These are phyloP conservation scores for Colletotrichum australisinense DNA, from an alignment of 2,329 filamentous ascomycete genomes.

Conservation along the genomic window DNA sequence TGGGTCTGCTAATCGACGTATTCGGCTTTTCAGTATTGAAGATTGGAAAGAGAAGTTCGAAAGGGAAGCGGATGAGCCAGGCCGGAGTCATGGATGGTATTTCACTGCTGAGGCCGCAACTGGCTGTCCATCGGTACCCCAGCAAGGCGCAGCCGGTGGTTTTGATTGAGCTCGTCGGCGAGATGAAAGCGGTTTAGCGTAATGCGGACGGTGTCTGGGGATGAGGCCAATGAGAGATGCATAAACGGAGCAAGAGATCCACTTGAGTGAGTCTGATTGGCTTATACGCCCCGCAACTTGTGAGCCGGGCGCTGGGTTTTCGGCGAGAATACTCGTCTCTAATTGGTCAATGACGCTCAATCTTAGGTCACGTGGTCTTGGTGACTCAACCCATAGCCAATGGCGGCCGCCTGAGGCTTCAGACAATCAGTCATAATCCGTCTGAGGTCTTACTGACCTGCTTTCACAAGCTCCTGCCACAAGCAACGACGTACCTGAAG, in stretches of 20 bases:
- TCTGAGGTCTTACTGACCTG: background rate
- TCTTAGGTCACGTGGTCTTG: slow-evolving; percentile 33
- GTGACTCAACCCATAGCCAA: slow-evolving; percentile 38
- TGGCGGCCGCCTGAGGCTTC: slow-evolving; percentile 2
- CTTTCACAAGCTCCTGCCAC: background rate
- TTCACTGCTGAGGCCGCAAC: slow-evolving; percentile 36
- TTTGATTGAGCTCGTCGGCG: slow-evolving; percentile 49
- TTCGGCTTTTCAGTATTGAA: background rate
- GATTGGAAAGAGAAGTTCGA: slow-evolving; percentile 7
- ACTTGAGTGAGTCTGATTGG: slow-evolving; percentile 42
- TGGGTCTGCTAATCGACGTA: slow-evolving; percentile 15
- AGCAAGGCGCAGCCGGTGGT: slow-evolving; percentile 37
- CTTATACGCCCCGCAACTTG: slow-evolving; percentile 36
- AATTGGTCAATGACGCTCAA: slow-evolving; percentile 47
- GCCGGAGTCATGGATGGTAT: slow-evolving; percentile 41
- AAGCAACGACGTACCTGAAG: background rate
- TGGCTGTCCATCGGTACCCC: slow-evolving; percentile 22
- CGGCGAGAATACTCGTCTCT: slow-evolving; percentile 45
- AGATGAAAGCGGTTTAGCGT: slow-evolving; percentile 53
- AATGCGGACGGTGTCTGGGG: background rate
- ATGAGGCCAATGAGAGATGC: slow-evolving; percentile 42
- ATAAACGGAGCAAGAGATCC: background rate
- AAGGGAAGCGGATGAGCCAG: slow-evolving; percentile 3
- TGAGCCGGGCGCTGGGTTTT: slow-evolving; percentile 44
- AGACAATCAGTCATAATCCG: background rate